These are phyloP conservation scores for Linaria vulgaris DNA, from an alignment of 257 asterid species.

Conservation along the genomic window DNA sequence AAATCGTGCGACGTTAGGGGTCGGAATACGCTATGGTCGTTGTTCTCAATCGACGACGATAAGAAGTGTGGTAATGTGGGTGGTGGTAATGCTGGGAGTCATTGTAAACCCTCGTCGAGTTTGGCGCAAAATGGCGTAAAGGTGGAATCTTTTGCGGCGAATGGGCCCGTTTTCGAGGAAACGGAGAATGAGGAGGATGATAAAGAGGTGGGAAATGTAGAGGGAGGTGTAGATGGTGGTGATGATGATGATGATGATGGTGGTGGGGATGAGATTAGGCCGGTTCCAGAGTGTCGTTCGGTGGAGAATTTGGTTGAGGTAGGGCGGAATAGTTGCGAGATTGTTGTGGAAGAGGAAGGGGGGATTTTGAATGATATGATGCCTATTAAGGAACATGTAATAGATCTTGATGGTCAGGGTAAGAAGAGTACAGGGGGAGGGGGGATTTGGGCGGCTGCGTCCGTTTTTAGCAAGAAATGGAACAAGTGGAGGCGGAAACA, in stretches of 20 bases:
- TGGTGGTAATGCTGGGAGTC: neutral
- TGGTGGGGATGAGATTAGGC: conserved; percentile 53
- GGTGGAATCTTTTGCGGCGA: conserved; percentile 30
- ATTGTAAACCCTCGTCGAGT: conserved; percentile 28
- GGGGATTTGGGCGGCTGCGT: conserved; percentile 76
- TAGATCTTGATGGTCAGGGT: conserved; percentile 59
- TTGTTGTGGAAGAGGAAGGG: conserved; percentile 60
- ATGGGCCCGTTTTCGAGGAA: conserved; percentile 49
- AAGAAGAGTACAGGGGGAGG: conserved; percentile 68
- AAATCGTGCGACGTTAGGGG: conserved; percentile 90
- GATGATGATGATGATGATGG: conserved; percentile 34
- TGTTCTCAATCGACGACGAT: conserved; percentile 55
- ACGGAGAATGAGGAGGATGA: conserved; percentile 38
- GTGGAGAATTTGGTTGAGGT: conserved; percentile 36
- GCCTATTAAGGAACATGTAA: conserved; percentile 74
- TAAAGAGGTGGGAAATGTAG: conserved; percentile 29
- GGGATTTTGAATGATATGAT: conserved; percentile 35
- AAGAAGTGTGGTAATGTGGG: conserved; percentile 18
- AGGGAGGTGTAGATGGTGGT: conserved; percentile 27
- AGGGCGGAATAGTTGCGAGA: conserved; percentile 47
- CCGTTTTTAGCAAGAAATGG: conserved; percentile 92
- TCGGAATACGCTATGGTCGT: conserved; percentile 59
- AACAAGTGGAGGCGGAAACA: conserved; percentile 82
- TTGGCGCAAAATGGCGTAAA: conserved; percentile 22
- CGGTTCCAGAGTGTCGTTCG: conserved; percentile 41